Conservation (phyloP, 257 asterid genomes). For the Solanum tarijense region DNA sequence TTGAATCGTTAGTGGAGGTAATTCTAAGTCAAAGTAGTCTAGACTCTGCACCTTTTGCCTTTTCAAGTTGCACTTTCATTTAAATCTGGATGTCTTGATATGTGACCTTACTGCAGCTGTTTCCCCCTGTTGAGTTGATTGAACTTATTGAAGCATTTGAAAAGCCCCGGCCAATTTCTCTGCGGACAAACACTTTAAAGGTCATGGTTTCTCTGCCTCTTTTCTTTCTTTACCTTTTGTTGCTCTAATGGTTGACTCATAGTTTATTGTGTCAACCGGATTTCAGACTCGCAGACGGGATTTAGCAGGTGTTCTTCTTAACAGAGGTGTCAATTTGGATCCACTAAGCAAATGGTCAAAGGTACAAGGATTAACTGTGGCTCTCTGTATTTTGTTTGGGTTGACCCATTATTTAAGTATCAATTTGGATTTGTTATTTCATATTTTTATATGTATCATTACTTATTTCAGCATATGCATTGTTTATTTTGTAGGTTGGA, state of each 20-base stretch:
- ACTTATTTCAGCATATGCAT: not conserved
- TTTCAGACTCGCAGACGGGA: slow-evolving; percentile 88
- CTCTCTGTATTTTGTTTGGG: slow-evolving; percentile 1
- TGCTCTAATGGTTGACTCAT: not conserved
- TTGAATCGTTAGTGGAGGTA: slow-evolving; percentile 80
- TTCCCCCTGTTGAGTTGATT: slow-evolving; percentile 81
- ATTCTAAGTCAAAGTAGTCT: not conserved
- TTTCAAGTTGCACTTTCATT: not conserved
- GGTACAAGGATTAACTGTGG: slow-evolving; percentile 22
- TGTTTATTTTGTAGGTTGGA: slow-evolving; percentile 50
- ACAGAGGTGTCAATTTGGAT: slow-evolving; percentile 94
- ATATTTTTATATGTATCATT: not conserved
- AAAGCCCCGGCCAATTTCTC: slow-evolving; percentile 84
- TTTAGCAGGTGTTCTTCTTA: slow-evolving; percentile 84
- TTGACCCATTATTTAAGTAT: not conserved
- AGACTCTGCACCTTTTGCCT: not conserved
- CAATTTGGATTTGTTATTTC: not conserved
- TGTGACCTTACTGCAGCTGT: slow-evolving; percentile 42
- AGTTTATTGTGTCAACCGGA: not conserved
- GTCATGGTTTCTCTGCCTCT: slow-evolving; percentile 15
- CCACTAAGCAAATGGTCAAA: slow-evolving; percentile 98
- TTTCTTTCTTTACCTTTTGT: not conserved
- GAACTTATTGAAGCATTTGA: slow-evolving; percentile 93
- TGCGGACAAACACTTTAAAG: slow-evolving; percentile 86
- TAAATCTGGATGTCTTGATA: not conserved